Evolutionary conservation across 73 alveolate genomes (phyloP), one percentile per base, ranked within the genome.

Genomic region (Paraurostyla sp.): DNA sequence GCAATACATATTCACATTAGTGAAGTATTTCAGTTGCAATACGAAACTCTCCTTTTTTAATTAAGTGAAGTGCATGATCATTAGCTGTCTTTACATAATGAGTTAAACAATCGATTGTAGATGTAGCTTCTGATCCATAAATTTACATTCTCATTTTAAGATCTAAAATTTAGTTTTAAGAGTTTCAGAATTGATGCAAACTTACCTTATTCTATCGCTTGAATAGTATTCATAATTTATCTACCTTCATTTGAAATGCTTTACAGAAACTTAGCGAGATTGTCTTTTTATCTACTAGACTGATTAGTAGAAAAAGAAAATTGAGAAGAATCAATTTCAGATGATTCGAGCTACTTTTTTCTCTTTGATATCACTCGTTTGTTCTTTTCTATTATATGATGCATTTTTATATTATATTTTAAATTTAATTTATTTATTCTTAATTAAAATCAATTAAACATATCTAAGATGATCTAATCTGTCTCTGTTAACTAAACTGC

Each of bases 1-100:
- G 56, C 40, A 75, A 50, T 32, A 75, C 18, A 32, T 43, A 75
- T 46, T 75, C 75, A 30, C 87, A 75, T 33, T 75, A 48, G 56
- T 32, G 73, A 25, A 75, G 32, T 6, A 75, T 49, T 7, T 48
- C 69, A 9, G 69, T 75, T 7, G 87, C 87, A 20, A 50, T 52
- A 15, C 36, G 42, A 16, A 46, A 75, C 48, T 75, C 69, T 6
- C 87, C 75, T 75, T 16, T 6, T 25, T 49, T 29, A 4, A 46
- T 32, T 3, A 75, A 29, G 30, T 46, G 33, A 0, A 49, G 25
- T 4, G 87, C 69, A 48, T 75, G 87, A 32, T 75, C 87, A 46
- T 43, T 49, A 22, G 58, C 11, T 11, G 51, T 43, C 32, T 49
- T n/a, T 6, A 75, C 73, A 32, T 46, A 75, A 29, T 75, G 87